Base-by-base conservation (phyloP, 495 filamentous ascomycete species). In the Penicillium lividum region DNA sequence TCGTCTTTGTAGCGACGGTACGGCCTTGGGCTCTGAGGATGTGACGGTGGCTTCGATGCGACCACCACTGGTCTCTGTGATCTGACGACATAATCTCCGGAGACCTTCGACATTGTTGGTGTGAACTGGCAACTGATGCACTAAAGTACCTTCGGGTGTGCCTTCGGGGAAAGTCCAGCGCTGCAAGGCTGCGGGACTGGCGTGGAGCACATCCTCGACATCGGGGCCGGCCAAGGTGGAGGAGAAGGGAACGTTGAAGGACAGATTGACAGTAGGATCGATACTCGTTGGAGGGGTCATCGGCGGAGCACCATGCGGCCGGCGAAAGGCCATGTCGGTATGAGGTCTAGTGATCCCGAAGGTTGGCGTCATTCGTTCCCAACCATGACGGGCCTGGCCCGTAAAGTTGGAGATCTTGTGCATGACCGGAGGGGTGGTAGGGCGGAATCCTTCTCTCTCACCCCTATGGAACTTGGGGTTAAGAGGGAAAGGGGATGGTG, bases 181-280 rank as follows among this genome's bases (percentile, higher is more conserved):
- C 57, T 89, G 84, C 10, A 93, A 82, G 42, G 92, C 92, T 54
- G 87, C 86, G 55, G 84, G 82, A 58, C 86, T 95, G 59, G 92
- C 92, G 75, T 96, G 89, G 51, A 98, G 78, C 61, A 98, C 89
- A 72, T 97, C 92, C 67, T 95, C 89, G 64, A 85, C 84, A 62
- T 97, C 90, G 62, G 94, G 94, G 29, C 95, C 94, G 59, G 89
- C 86, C 56, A 97, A 84, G 62, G 92, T 89, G 48, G 91, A 95
- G 56, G 90, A 85, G 77, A 98, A 97, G 33, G 94, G 94, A 8
- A 98, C 88, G 68, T 96, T 97, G 84, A 98, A 97, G 64, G 90
- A 90, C 51, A 90, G 81, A 62, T 87, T 86, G 66, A 93, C 88
- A 56, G 84, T 82, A 30, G 86, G 76, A 64, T 92, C 87, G 73